Percentiles rank a stretch among this genome's conserved stretches.
These are phyloP conservation scores for Aspergillus taichungensis DNA, from an alignment of 495 filamentous ascomycete species.

Conservation along the genomic window DNA sequence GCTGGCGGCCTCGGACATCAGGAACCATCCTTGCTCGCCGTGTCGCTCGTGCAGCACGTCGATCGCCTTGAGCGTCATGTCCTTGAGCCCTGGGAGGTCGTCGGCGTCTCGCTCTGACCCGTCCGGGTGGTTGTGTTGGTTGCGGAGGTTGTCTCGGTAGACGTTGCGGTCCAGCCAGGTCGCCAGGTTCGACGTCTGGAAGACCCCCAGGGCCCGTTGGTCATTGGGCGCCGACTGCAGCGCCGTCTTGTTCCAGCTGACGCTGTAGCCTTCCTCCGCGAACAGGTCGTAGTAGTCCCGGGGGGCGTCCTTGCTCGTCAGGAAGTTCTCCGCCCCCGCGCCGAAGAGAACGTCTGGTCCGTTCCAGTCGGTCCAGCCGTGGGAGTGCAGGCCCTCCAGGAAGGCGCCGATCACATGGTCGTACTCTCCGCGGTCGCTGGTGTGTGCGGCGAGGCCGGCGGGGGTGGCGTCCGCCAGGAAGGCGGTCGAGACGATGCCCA, in stretches of 20 bases:
- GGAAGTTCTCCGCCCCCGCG: slow-evolving; percentile 65
- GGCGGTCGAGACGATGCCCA: slow-evolving; percentile 57
- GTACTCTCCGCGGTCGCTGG: slow-evolving; percentile 51
- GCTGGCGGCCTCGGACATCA: slow-evolving; percentile 68
- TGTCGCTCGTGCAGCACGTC: slow-evolving; percentile 57
- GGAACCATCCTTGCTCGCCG: slow-evolving; percentile 59
- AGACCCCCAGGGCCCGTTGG: slow-evolving; percentile 57
- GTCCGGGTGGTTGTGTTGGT: slow-evolving; percentile 52
- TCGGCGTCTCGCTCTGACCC: slow-evolving; percentile 48
- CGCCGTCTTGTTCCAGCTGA: slow-evolving; percentile 59
- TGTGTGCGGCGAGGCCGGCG: slow-evolving; percentile 57
- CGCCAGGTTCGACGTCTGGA: slow-evolving; percentile 54
- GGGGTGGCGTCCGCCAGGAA: slow-evolving; percentile 68
- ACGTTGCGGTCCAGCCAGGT: slow-evolving; percentile 69
- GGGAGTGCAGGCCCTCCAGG: slow-evolving; percentile 46
- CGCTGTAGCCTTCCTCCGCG: slow-evolving; percentile 52
- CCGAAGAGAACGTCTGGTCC: slow-evolving; percentile 69
- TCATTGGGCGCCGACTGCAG: slow-evolving; percentile 41
- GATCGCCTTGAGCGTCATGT: slow-evolving; percentile 75
- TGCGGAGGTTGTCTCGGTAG: slow-evolving; percentile 51
- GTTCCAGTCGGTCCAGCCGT: slow-evolving; percentile 57
- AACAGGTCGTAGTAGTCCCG: slow-evolving; percentile 63
- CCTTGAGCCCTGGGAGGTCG: slow-evolving; percentile 64
- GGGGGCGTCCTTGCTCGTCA: slow-evolving; percentile 26
- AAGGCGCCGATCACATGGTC: slow-evolving; percentile 54